Evolutionary conservation across 345 rosid species (phyloP).

Genomic region (Diplotaxis tenuifolia): DNA sequence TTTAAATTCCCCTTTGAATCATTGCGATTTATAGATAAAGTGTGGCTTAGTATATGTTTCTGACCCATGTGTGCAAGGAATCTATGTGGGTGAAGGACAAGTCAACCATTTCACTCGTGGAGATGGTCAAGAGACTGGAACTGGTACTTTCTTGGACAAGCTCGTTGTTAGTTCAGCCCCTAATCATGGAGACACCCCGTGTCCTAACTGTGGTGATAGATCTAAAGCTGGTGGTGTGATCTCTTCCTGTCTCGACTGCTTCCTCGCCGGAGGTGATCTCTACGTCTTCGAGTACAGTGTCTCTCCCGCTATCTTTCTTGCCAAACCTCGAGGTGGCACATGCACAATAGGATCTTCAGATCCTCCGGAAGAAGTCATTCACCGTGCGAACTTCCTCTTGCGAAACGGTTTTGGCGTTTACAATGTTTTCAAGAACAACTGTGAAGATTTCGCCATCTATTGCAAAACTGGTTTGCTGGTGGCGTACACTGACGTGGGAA

Average conservation of each 20-base stretch:
- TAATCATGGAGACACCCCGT: conserved; percentile 43
- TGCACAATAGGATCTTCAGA: conserved; percentile 68
- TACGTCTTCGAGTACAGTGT: conserved; percentile 63
- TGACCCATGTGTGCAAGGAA: too few species aligned
- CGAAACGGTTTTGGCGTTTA: conserved; percentile 75
- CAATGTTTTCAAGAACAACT: conserved; percentile 72
- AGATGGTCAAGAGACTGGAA: conserved; percentile 73
- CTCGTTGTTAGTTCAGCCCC: conserved; percentile 57
- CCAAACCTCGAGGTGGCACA: conserved; percentile 73
- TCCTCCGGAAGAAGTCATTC: conserved; percentile 56
- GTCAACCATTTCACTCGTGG: conserved; percentile 88
- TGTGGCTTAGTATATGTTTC: too few species aligned
- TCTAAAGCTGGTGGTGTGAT: conserved; percentile 56
- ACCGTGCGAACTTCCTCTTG: conserved; percentile 67
- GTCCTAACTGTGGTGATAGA: conserved; percentile 62
- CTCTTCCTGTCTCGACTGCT: conserved; percentile 72
- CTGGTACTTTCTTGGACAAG: conserved; percentile 66
- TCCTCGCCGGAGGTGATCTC: conserved; percentile 63
- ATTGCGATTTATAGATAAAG: not conserved
- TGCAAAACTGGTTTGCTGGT: conserved; percentile 77
- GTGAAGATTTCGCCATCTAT: conserved; percentile 84
- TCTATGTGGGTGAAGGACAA: conserved; percentile 66
- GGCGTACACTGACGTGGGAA: conserved; percentile 58
- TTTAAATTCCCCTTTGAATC: not conserved
- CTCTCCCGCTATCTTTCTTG: conserved; percentile 54